phyloP scores from a whole-genome alignment of 2,329 filamentous ascomycete species.

The Setomelanomma holmii region DNA sequence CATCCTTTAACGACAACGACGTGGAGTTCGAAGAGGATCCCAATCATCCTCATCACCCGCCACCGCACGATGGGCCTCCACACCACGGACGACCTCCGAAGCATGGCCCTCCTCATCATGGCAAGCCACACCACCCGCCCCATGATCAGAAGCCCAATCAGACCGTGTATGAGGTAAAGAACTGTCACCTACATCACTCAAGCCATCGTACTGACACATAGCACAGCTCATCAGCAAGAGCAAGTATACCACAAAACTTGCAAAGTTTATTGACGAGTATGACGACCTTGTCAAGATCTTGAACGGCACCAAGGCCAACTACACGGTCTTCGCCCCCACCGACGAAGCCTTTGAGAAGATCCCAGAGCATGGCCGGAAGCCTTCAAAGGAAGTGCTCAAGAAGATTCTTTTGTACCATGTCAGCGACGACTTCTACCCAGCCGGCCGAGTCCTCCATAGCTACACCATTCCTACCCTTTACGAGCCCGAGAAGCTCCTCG shows the following conservation, averaged over 20 bases:
- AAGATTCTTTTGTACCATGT: slow-evolving; percentile 78
- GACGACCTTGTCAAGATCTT: slow-evolving; percentile 74
- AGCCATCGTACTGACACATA: background rate
- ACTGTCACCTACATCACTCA: background rate
- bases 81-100: slow-evolving; percentile 10
- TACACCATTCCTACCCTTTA: slow-evolving; percentile 77
- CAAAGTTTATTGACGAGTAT: slow-evolving; percentile 75
- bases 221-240: slow-evolving; percentile 69
- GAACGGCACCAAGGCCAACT: slow-evolving; percentile 76
- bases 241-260: slow-evolving; percentile 79
- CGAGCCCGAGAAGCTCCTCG: slow-evolving; percentile 64
- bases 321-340: slow-evolving; percentile 82
- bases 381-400: slow-evolving; percentile 73
- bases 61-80: slow-evolving; percentile 19
- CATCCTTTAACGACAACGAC: slow-evolving; percentile 42
- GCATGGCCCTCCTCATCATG: slow-evolving; percentile 25
- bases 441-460: slow-evolving; percentile 68
- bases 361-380: slow-evolving; percentile 64
- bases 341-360: slow-evolving; percentile 77
- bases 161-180: slow-evolving; percentile 73
- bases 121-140: slow-evolving; percentile 45
- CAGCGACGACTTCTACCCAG: slow-evolving; percentile 70
- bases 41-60: slow-evolving; percentile 38
- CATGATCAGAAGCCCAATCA: slow-evolving; percentile 61
- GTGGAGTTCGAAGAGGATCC: slow-evolving; percentile 46